phyloP scores from a whole-genome alignment of 2,329 filamentous ascomycete genomes.

The Aspergillus caelatus region DNA sequence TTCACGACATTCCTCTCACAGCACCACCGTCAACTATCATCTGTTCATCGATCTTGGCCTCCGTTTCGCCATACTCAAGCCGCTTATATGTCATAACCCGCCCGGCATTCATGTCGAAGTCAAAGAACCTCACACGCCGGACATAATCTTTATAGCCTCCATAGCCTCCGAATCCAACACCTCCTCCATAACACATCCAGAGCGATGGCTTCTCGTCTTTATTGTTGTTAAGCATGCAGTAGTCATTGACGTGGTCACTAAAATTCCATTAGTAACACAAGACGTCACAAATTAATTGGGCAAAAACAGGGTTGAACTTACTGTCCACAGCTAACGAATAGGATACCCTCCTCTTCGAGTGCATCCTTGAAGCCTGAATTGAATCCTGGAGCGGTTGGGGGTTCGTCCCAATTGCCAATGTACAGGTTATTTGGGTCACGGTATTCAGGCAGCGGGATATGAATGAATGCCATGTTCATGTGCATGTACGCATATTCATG shows the following conservation, averaged over 20 bases:
- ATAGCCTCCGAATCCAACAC: conserved; percentile 90
- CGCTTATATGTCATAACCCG: conserved; percentile 92
- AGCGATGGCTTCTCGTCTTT: conserved; percentile 65
- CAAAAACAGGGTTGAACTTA: conserved; percentile 50
- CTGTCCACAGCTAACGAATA: conserved; percentile 91
- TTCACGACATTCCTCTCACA: conserved; percentile 43
- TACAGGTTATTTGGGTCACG: conserved; percentile 60
- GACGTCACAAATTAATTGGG: neutral
- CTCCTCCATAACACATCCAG: conserved; percentile 99
- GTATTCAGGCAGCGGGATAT: conserved; percentile 95
- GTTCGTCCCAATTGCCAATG: conserved; percentile 77
- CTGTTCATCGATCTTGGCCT: conserved; percentile 59
- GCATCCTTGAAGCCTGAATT: conserved; percentile 94
- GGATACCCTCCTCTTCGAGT: conserved; percentile 79
- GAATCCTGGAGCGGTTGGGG: conserved; percentile 81
- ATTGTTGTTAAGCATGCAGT: conserved; percentile 73
- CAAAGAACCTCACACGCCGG: conserved; percentile 83
- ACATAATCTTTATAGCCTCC: conserved; percentile 86
- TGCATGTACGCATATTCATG: conserved; percentile 86
- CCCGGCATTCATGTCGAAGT: conserved; percentile 88
- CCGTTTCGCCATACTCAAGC: conserved; percentile 66
- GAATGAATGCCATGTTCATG: conserved; percentile 95
- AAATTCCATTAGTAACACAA: conserved; percentile 23
- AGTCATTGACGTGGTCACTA: conserved; percentile 94
- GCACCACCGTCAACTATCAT: conserved; percentile 63